These are phyloP conservation scores for Hanseniaspora vineae DNA, from an alignment of 805 yeast species.

Conservation along the genomic window DNA sequence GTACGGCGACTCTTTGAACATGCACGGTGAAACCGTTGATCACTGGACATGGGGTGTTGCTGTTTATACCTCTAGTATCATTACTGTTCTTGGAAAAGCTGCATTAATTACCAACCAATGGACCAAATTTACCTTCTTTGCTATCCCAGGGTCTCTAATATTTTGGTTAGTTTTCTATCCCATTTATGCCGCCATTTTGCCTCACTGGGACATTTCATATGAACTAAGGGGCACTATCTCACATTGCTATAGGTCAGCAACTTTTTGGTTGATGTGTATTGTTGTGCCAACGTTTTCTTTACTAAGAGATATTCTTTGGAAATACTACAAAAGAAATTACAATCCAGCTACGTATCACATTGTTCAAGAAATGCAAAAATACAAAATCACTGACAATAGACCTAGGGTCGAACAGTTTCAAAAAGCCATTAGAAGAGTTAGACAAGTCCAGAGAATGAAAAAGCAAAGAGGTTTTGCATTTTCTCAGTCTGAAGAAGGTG, in stretches of 20 bases:
- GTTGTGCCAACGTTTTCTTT: conserved; percentile 70
- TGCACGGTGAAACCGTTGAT: conserved; percentile 58
- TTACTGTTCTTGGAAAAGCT: conserved; percentile 90
- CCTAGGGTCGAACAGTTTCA: conserved; percentile 97
- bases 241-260: conserved; percentile 61
- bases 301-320: conserved; percentile 84
- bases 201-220: conserved; percentile 62
- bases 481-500: conserved; percentile 82
- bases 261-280: conserved; percentile 74
- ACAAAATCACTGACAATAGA: conserved; percentile 80
- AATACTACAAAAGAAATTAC: conserved; percentile 85
- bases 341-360: conserved; percentile 86
- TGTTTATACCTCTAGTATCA: conserved; percentile 70
- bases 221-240: conserved; percentile 75
- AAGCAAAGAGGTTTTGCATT: conserved; percentile 98
- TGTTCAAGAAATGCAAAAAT: conserved; percentile 94
- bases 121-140: conserved; percentile 85
- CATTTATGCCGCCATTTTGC: conserved; percentile 73
- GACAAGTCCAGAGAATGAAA: conserved; percentile 96
- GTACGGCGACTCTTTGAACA: conserved; percentile 48
- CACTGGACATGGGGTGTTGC: conserved; percentile 96
- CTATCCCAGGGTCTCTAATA: conserved; percentile 87
- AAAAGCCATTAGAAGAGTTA: conserved; percentile 89
- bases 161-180: conserved; percentile 86
- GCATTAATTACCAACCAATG: conserved; percentile 83